Conservation (phyloP, 2,329 filamentous ascomycete species). For the Periconia digitata region DNA sequence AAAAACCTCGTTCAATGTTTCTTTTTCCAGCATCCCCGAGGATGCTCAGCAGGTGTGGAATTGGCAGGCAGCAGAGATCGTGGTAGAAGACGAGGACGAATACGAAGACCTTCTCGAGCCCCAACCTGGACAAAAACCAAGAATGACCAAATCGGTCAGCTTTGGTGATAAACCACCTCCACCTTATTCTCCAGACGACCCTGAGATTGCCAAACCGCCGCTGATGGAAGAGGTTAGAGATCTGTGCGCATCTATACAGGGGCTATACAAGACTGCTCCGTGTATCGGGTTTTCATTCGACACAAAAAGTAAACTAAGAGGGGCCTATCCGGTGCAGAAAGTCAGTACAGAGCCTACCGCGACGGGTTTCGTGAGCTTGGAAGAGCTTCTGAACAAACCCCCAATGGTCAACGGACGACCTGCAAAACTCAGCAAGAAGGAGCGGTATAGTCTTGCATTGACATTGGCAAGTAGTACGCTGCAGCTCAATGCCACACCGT, state of each 20-base stretch:
- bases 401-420: constrained; percentile 28
- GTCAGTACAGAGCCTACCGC: constrained; percentile 10
- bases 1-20: constrained; percentile 37
- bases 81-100: constrained; percentile 34
- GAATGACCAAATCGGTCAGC: constrained; percentile 36
- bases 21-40: constrained; percentile 26
- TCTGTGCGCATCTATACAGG: constrained; percentile 37
- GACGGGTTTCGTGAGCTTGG: constrained; percentile 30
- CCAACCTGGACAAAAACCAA: constrained; percentile 2
- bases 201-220: constrained; percentile 8
- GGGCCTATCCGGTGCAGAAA: constrained; percentile 26
- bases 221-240: constrained; percentile 36
- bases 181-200: constrained; percentile 32
- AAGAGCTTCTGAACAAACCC: constrained; percentile 30
- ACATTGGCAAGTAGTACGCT: constrained; percentile 40
- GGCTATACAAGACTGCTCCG: constrained; percentile 22
- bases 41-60: constrained; percentile 23
- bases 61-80: constrained; percentile 38
- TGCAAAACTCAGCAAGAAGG: constrained; percentile 36
- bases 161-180: constrained; percentile 33
- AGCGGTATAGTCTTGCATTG: constrained; percentile 39
- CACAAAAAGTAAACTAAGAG: constrained; percentile 32
- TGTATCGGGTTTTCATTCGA: constrained; percentile 39
- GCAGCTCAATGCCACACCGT: constrained; percentile 40
- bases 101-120: not conserved